Base-by-base conservation (phyloP, 1,139 yeast genomes). In the Candida pseudoviswanathii region DNA sequence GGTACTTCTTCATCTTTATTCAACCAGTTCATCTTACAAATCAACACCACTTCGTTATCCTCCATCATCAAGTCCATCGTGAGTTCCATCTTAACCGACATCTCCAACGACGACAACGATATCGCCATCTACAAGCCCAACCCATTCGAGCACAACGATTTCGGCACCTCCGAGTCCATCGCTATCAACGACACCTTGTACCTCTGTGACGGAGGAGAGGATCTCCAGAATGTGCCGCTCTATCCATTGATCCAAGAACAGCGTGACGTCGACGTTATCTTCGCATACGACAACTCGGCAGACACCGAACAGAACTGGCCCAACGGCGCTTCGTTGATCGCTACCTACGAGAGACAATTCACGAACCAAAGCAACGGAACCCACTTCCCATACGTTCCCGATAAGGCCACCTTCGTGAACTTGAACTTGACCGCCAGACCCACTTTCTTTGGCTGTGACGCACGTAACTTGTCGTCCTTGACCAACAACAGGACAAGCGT, bases 371-470 rank as follows among this genome's bases (percentile, higher is more conserved):
- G 86, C 24, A 80, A 82, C 56, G 81, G 81, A 40, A 81, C 87
- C 30, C 70, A 84, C 2, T 89, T 89, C 80, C 97, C 97, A 31
- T 84, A 86, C 59, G 96, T 91, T 48, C 97, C 97, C n/a, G 92
- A 83, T 63, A 67, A 64, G 25, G 71, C 77, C 44, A 80, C 95
- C 0, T 89, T 90, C 64, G 61, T 85, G 44, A 77, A 77, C 54
- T 61, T 72, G 52, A 87, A 87, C 54, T 70, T 86, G 53, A 82
- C 87, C 8, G 71, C 83, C 5, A 80, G 67, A 58, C 96, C 97
- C 50, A 77, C 89, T 0, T 90, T 91, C 71, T 90, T 90, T 62
- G 97, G 97, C 42, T 91, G 97, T 70, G 82, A 88, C 62, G 81
- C 89, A 10, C 62, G 68, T 2, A 89, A 89, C 63, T 69, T 86